Conservation (phyloP, 2,329 filamentous ascomycete genomes). For the Cladosporium sp. region DNA sequence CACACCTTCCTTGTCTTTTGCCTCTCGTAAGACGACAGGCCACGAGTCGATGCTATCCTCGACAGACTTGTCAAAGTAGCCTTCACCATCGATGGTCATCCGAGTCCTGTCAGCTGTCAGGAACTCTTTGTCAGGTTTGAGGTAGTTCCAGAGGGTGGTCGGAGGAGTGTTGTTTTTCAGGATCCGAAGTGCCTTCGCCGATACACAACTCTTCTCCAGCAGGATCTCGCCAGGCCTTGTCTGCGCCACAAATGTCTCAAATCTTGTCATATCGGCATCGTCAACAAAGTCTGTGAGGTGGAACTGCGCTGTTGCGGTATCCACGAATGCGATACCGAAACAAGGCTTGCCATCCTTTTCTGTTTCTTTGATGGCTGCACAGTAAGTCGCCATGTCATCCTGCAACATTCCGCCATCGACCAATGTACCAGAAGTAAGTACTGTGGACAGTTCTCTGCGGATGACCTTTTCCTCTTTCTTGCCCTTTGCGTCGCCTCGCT, state of each 20-base stretch:
- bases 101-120: conserved; percentile 81
- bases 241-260: conserved; percentile 95
- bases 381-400: conserved; percentile 96
- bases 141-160: conserved; percentile 91
- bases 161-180: conserved; percentile 93
- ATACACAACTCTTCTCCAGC: conserved; percentile 77
- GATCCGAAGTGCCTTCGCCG: conserved; percentile 85
- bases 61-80: conserved; percentile 68
- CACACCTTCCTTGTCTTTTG: conserved; percentile 73
- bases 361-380: conserved; percentile 80
- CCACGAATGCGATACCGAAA: conserved; percentile 91
- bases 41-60: conserved; percentile 65
- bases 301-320: conserved; percentile 94
- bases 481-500: conserved; percentile 67
- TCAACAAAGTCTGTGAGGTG: conserved; percentile 90
- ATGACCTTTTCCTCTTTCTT: conserved; percentile 91
- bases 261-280: conserved; percentile 90
- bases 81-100: conserved; percentile 75
- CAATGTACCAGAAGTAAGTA: conserved; percentile 87
- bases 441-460: conserved; percentile 81
- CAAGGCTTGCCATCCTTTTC: conserved; percentile 71
- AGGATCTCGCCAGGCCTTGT: conserved; percentile 84
- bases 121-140: conserved; percentile 86
- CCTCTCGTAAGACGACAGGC: conserved; percentile 72
- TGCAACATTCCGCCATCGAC: conserved; percentile 97